Evolutionary conservation across 192 early-diverging fungal species (phyloP).

Genomic region (Backusella westeae): DNA sequence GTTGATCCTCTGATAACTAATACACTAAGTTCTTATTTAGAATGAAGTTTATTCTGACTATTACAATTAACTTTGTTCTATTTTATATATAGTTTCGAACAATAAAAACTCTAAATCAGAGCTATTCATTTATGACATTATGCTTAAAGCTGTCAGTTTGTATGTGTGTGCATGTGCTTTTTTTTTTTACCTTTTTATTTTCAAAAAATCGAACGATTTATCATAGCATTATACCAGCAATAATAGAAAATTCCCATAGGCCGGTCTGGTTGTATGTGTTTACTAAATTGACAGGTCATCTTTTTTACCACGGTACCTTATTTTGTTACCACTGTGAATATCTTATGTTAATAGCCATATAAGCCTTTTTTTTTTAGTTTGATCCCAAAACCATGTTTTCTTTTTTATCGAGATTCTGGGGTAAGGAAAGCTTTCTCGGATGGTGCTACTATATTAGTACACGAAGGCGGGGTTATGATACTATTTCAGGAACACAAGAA

Average conservation of each 20-base stretch:
- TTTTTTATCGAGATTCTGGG: neutral
- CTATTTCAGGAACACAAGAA: neutral
- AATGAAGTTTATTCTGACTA: neutral
- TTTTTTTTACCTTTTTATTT: neutral
- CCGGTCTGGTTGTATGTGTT: neutral
- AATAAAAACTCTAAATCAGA: no score
- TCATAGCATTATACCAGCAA: neutral
- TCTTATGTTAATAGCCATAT: neutral
- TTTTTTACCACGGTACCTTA: neutral
- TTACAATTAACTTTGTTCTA: neutral
- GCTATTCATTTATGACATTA: neutral
- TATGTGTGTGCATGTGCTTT: neutral
- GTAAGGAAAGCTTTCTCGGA: neutral
- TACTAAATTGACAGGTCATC: neutral
- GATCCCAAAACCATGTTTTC: neutral
- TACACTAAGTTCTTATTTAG: neutral
- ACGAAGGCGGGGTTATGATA: neutral
- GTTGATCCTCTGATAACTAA: neutral
- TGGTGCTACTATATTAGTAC: neutral
- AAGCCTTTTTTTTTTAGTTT: neutral
- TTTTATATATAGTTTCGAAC: neutral
- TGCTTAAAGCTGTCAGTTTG: neutral
- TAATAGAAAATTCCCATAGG: neutral
- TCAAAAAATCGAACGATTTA: neutral
- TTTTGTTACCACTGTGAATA: neutral